Percentiles rank a stretch among this genome's conserved stretches.
phyloP scores from a whole-genome alignment of 139 green algal species.

The Edaphochlamys debaryana region DNA sequence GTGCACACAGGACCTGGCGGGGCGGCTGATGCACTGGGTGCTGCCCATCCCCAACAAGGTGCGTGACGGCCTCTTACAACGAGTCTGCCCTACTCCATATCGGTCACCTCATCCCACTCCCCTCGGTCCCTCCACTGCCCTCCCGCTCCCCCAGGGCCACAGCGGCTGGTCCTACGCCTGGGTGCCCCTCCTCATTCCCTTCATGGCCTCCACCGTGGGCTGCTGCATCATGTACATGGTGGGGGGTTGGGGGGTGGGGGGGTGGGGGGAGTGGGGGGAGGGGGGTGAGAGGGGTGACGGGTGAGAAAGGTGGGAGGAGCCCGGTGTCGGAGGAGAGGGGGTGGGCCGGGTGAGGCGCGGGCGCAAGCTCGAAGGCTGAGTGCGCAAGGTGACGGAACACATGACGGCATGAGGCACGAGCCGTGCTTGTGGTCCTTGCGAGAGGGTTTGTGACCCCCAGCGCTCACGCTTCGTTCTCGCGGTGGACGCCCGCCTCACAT shows the following conservation, averaged over 20 bases:
- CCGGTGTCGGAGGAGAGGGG: no score
- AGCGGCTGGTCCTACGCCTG: background rate
- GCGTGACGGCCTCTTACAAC: background rate
- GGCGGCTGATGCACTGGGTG: background rate
- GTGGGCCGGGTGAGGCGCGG: no score
- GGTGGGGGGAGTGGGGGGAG: no score
- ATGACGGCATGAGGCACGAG: no score
- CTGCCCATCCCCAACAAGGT: conserved; percentile 6
- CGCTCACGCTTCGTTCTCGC: no score
- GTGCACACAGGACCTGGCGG: background rate
- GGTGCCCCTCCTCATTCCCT: background rate
- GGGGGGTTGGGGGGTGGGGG: no score
- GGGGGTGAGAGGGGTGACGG: background rate
- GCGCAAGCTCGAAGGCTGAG: no score
- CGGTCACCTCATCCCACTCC: background rate
- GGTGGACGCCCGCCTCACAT: no score
- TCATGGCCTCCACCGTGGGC: background rate
- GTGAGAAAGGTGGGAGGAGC: no score
- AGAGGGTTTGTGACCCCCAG: no score
- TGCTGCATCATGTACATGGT: background rate
- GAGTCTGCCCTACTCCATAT: background rate
- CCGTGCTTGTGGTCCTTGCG: no score
- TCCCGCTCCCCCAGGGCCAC: background rate
- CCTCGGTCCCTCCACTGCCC: background rate
- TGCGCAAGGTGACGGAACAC: no score